Evolutionary conservation across 2,329 filamentous ascomycete genomes (phyloP).

Genomic region (Penicillium nordicum): DNA sequence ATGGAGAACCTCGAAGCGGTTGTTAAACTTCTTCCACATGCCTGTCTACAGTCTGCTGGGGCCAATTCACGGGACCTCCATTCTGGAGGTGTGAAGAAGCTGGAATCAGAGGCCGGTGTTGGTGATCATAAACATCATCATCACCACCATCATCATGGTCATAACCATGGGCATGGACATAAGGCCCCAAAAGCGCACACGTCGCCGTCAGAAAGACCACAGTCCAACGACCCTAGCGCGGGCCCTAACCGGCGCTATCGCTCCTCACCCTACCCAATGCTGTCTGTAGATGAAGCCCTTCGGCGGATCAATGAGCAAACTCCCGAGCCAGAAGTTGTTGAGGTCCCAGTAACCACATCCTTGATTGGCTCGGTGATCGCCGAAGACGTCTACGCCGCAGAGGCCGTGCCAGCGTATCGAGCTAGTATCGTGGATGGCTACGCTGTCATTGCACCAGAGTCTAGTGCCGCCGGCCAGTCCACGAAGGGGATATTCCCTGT

Average conservation of each 20-base stretch:
- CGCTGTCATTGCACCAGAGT: conserved; percentile 63
- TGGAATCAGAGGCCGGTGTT: conserved; percentile 79
- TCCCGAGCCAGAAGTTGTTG: conserved; percentile 58
- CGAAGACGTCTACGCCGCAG: conserved; percentile 72
- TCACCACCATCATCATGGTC: conserved; percentile 48
- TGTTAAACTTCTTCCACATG: conserved; percentile 86
- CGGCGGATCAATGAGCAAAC: conserved; percentile 69
- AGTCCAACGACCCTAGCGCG: conserved; percentile 59
- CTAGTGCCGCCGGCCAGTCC: conserved; percentile 52
- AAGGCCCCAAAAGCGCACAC: conserved; percentile 69
- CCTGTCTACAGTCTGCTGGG: conserved; percentile 84
- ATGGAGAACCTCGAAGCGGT: conserved; percentile 88
- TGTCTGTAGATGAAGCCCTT: conserved; percentile 79
- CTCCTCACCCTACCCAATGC: conserved; percentile 87
- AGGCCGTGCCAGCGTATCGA: conserved; percentile 86
- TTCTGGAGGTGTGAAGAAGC: conserved; percentile 72
- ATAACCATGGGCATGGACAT: conserved; percentile 63
- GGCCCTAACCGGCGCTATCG: conserved; percentile 69
- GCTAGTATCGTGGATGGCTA: conserved; percentile 98
- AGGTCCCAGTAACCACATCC: conserved; percentile 58
- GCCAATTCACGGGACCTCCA: conserved; percentile 77
- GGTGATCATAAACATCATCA: conserved; percentile 28
- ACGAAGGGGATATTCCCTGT: conserved; percentile 83
- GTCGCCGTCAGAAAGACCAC: conserved; percentile 54
- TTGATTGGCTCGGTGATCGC: conserved; percentile 78